A percentile compares a stretch with the other conserved stretches of the same genome.
Evolutionary conservation across 2,329 filamentous ascomycete genomes (phyloP).

Genomic region (Aspergillus chevalieri): DNA sequence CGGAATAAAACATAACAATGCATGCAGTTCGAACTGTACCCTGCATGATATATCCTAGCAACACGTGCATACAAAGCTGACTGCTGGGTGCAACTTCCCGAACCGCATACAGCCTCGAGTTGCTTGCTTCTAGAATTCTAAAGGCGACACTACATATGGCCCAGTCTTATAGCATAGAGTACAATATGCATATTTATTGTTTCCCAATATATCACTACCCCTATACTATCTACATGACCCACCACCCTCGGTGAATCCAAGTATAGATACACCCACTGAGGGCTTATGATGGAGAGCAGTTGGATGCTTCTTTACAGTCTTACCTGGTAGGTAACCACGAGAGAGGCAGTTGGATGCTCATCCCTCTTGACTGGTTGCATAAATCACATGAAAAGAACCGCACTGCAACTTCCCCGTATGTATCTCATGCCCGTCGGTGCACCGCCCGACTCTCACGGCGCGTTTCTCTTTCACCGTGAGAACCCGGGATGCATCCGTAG

Average conservation of each 20-base stretch:
- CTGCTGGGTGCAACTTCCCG: too few relatives aligned
- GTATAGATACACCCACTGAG: background rate
- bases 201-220: background rate
- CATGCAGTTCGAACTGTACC: too few relatives aligned
- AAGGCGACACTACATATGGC: too few relatives aligned
- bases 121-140: too few relatives aligned
- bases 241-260: conserved; percentile 12
- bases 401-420: conserved; percentile 27
- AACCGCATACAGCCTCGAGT: too few relatives aligned
- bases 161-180: background rate
- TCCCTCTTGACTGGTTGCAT: conserved; percentile 33
- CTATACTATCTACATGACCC: conserved; percentile 6
- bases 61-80: too few relatives aligned
- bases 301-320: conserved; percentile 39
- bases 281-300: conserved; percentile 34
- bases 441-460: conserved; percentile 7
- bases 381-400: conserved; percentile 27
- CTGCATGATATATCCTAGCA: too few relatives aligned
- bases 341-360: conserved; percentile 38
- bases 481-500: conserved; percentile 5
- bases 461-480: conserved; percentile 13
- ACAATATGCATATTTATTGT: background rate
- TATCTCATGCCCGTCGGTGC: conserved; percentile 6
- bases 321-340: conserved; percentile 25
- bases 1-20: too few relatives aligned